phyloP scores from a whole-genome alignment of 2,329 filamentous ascomycete genomes.

The Sporothrix pallida region DNA sequence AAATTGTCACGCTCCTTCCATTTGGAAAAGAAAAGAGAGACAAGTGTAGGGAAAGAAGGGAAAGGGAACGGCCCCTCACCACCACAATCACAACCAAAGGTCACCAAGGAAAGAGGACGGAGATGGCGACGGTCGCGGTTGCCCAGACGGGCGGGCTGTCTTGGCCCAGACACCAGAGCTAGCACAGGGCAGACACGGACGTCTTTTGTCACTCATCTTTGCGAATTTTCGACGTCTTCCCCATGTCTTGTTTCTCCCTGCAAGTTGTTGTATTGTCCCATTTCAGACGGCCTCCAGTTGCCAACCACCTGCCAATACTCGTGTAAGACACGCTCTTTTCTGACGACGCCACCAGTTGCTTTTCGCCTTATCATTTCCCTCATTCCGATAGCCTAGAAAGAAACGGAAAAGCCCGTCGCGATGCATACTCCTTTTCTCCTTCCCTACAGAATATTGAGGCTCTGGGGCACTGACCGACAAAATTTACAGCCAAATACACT shows the following conservation, averaged over 20 bases:
- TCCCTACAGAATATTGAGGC: background rate
- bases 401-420: background rate
- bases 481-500: background rate
- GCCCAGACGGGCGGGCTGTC: constrained; percentile 17
- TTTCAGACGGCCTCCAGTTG: constrained; percentile 6
- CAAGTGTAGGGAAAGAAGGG: too few relatives aligned
- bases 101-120: too few relatives aligned
- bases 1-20: background rate
- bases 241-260: background rate
- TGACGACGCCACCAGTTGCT: background rate
- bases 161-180: background rate
- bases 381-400: background rate
- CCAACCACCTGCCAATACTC: too few relatives aligned
- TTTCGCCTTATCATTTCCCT: background rate
- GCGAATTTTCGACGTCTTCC: background rate
- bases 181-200: background rate
- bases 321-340: too few relatives aligned
- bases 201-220: background rate
- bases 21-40: too few relatives aligned
- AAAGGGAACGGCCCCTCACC: too few relatives aligned
- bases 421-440: constrained; percentile 19
- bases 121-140: background rate
- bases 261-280: background rate
- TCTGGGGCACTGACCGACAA: background rate
- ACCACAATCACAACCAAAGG: too few relatives aligned